phyloP scores from a whole-genome alignment of 2,329 filamentous ascomycete species.

The Aspergillus sclerotialis region DNA sequence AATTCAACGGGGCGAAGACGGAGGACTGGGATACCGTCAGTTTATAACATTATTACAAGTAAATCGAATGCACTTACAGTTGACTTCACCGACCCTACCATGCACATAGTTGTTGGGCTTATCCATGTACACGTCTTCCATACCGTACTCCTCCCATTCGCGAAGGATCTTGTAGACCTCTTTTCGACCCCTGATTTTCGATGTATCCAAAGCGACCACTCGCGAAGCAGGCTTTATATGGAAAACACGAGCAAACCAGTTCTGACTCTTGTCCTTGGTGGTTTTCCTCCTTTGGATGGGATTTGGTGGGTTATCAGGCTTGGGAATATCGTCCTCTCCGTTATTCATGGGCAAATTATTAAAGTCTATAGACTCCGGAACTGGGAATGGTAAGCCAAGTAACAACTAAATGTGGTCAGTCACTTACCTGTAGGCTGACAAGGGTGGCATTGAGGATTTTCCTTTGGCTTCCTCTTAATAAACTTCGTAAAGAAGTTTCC shows the following conservation, averaged over 20 bases:
- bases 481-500: slow-evolving; percentile 48
- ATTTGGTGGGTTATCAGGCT: slow-evolving; percentile 10
- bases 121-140: slow-evolving; percentile 70
- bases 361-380: too few relatives aligned
- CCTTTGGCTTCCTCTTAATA: slow-evolving; percentile 42
- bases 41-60: slow-evolving; percentile 6
- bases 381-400: too few relatives aligned
- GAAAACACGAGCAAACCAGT: slow-evolving; percentile 84
- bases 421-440: slow-evolving; percentile 37
- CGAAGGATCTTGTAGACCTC: slow-evolving; percentile 69
- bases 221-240: slow-evolving; percentile 76
- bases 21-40: slow-evolving; percentile 51
- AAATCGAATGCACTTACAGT: slow-evolving; percentile 55
- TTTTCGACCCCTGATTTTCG: slow-evolving; percentile 65
- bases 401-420: too few relatives aligned
- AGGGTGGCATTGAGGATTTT: slow-evolving; percentile 17
- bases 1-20: slow-evolving; percentile 83
- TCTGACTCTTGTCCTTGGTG: slow-evolving; percentile 49
- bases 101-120: slow-evolving; percentile 73
- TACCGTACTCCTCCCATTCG: slow-evolving; percentile 76
- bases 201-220: slow-evolving; percentile 67
- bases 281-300: slow-evolving; percentile 9
- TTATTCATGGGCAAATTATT: too few relatives aligned
- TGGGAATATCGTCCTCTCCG: slow-evolving; percentile 7
- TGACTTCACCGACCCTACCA: slow-evolving; percentile 66